Conservation (phyloP, 441 rosid genomes). For the Pelargonium exstipulatum region DNA sequence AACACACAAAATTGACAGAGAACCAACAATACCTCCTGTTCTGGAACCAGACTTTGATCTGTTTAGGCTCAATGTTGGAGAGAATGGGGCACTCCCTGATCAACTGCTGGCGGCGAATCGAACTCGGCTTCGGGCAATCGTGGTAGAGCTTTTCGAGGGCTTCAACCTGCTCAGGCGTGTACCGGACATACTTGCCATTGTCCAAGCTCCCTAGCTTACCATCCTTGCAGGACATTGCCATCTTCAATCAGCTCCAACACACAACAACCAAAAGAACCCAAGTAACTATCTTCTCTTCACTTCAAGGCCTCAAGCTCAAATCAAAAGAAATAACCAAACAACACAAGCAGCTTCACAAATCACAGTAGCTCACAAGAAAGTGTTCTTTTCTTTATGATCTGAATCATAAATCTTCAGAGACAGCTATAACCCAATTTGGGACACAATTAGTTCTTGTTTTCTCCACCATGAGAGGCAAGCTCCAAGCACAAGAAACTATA, state of each 20-base stretch:
- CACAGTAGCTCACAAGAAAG: no score
- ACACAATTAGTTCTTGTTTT: no score
- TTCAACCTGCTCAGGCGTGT: constrained; percentile 98
- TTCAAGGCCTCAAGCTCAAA: no score
- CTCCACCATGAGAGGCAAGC: neutral
- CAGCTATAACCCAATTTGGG: no score
- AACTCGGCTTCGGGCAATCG: constrained; percentile 98
- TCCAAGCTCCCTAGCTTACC: constrained; percentile 67
- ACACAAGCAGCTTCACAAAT: no score
- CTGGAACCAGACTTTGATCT: constrained; percentile 99
- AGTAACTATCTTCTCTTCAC: no score
- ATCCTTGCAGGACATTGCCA: constrained; percentile 61
- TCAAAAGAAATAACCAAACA: no score
- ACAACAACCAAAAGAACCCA: neutral
- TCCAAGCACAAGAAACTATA: neutral
- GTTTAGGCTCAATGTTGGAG: constrained; percentile 86
- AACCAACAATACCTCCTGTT: constrained; percentile 62
- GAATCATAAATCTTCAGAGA: no score
- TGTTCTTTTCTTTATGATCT: no score
- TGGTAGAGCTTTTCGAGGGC: constrained; percentile 91
- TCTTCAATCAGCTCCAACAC: constrained; percentile 18
- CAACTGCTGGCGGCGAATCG: constrained; percentile 81
- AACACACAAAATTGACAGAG: neutral
- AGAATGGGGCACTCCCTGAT: constrained; percentile 93
- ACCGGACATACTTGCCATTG: constrained; percentile 85